Evolutionary conservation across 2,329 filamentous ascomycete species (phyloP), one percentile per base, ranked within the genome.

Genomic region (Colletotrichum chlorophyti): DNA sequence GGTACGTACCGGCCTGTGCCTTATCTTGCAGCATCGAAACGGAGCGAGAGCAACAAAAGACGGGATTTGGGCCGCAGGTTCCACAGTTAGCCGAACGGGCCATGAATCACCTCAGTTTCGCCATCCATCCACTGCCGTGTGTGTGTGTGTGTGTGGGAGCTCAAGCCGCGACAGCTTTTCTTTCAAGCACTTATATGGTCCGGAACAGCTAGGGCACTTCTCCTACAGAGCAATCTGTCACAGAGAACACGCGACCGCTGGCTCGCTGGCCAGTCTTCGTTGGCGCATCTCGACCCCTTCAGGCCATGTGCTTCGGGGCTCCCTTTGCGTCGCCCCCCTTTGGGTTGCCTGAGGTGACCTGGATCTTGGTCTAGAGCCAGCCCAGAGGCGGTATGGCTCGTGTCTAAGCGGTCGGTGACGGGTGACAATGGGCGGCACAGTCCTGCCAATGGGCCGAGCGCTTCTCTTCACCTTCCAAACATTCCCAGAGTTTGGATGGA

Each of bases 1-100:
- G 37, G n/a, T n/a, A n/a, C 8, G 24, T 49, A 31, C 23, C 15
- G 17, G 3, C 15, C 35, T n/a, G 27, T 55, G 21, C 53, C 46
- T 57, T 52, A 50, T 55, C 45, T 42, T 24, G 35, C 52, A 10
- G 27, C 52, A 17, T 14, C 17, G 14, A 23, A 34, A n/a, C n/a
- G 3, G 31, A 5, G 31, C 21, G 21, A 27, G 24, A 35, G 29
- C n/a, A 43, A 43, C 26, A 43, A 57, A 43, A n/a, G 42, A 55
- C 38, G 29, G 17, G 8, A 23, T 31, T 23, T n/a, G n/a, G n/a
- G n/a, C n/a, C n/a, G n/a, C n/a, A n/a, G 42, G 46, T 24, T 51
- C 53, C 53, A 57, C 46, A 57, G 32, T 57, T 57, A 57, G 47
- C 53, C 53, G 47, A 32, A n/a, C 46, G n/a, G 38, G 31, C 37